Conservation (phyloP, 495 filamentous ascomycete species). For the Penicillium taxi region DNA sequence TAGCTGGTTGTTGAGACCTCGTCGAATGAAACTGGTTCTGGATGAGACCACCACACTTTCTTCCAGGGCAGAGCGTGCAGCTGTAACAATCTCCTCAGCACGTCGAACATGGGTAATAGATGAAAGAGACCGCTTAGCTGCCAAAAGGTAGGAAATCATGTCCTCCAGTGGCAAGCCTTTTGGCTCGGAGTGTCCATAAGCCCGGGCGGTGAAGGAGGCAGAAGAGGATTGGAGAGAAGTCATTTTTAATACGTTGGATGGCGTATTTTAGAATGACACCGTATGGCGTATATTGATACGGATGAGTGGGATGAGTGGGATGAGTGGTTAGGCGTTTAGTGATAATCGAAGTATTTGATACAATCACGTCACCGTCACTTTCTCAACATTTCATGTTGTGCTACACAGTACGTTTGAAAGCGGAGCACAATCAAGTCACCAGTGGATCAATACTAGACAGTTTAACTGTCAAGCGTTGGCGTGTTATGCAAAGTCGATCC, state of each 20-base stretch:
- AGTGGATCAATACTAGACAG: no score
- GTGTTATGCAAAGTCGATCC: constrained; percentile 1
- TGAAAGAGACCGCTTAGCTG: constrained; percentile 84
- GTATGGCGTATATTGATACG: not conserved
- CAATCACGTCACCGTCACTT: no score
- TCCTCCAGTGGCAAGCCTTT: constrained; percentile 48
- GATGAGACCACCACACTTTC: constrained; percentile 71
- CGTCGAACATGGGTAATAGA: constrained; percentile 77
- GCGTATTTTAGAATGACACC: constrained; percentile 1
- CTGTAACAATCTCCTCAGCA: constrained; percentile 77
- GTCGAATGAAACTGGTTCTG: constrained; percentile 66
- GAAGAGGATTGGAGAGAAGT: constrained; percentile 28
- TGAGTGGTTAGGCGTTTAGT: not conserved
- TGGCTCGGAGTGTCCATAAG: constrained; percentile 10
- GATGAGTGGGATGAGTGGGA: not conserved
- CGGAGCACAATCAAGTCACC: no score
- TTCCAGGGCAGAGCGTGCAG: constrained; percentile 67
- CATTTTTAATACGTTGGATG: constrained; percentile 16
- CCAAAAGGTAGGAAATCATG: constrained; percentile 73
- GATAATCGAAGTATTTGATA: no score
- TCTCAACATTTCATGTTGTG: no score
- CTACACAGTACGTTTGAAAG: no score
- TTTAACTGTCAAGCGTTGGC: no score
- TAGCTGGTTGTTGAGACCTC: constrained; percentile 64
- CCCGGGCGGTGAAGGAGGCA: constrained; percentile 10